Percentiles rank a stretch among this genome's conserved stretches.
Conservation (phyloP, 495 filamentous ascomycete species). For the Elasticomyces elasticus region DNA sequence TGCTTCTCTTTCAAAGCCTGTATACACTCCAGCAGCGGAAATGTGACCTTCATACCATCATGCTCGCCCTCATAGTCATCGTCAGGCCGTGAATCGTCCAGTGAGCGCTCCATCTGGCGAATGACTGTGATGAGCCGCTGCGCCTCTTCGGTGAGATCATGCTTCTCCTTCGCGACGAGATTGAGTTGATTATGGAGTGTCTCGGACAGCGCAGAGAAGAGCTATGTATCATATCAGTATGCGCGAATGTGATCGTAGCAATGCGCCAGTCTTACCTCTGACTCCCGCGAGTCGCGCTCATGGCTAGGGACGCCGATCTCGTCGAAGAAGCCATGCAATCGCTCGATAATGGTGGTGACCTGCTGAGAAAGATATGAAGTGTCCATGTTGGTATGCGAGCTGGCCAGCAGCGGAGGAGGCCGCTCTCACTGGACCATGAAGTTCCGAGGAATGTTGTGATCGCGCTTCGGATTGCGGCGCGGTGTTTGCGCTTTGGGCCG, state of each 20-base stretch:
- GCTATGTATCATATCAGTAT: conserved; percentile 38
- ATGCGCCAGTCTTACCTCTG: conserved; percentile 50
- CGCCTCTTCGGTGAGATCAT: conserved; percentile 76
- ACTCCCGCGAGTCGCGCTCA: conserved; percentile 79
- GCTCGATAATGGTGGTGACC: conserved; percentile 80
- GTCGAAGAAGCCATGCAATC: conserved; percentile 88
- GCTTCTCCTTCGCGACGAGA: conserved; percentile 76
- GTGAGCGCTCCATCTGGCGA: conserved; percentile 82
- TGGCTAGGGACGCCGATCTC: conserved; percentile 86
- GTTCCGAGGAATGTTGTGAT: conserved; percentile 13
- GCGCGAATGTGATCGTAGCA: neutral
- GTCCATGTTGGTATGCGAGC: conserved; percentile 51
- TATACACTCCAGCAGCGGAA: conserved; percentile 70
- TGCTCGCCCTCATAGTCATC: conserved; percentile 53
- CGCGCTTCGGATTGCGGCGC: neutral
- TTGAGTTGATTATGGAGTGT: conserved; percentile 77
- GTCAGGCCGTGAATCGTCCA: conserved; percentile 61
- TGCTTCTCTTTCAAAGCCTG: conserved; percentile 76
- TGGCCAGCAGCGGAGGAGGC: conserved; percentile 12
- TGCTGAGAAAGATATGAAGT: conserved; percentile 85
- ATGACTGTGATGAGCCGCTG: conserved; percentile 72
- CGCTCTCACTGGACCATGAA: conserved; percentile 11
- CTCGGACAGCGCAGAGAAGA: conserved; percentile 79
- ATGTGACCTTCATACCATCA: conserved; percentile 62
- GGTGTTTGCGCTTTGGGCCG: neutral